Base-by-base conservation (phyloP, 257 asterid genomes). In the Ajuga chamaepitys region DNA sequence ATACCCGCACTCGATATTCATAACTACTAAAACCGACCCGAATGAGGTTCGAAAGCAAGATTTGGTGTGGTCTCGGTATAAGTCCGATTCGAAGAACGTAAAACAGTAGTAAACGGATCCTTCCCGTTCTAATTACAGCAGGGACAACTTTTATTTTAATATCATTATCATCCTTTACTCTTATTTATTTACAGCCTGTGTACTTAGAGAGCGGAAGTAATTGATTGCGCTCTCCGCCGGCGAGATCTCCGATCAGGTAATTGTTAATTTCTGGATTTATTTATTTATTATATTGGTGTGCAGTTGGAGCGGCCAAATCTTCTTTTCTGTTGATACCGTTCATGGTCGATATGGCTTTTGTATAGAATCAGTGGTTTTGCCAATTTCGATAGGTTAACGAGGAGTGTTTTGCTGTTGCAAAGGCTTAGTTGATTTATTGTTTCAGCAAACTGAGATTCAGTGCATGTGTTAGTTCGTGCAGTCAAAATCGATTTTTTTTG, bases 161-260 rank as follows among this genome's bases (percentile, higher is more conserved):
- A 41, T 41, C 42, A 20, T 40, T 56, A 12, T 17, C 47, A 32
- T 24, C 40, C 18, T 21, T 2, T 26, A 38, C 56, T 38, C n/a
- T 52, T 16, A n/a, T 51, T 40, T 38, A 38, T 51, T 52, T 61
- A 42, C 68, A 70, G 42, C n/a, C 53, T 50, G 40, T 70, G 21
- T 35, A 28, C 40, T 41, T 70, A 34, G 28, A 30, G 68, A 52
- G 74, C 46, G 47, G 64, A 62, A 62, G 48, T 62, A 35, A n/a
- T 71, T 63, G 56, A 42, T 67, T 66, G 64, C 64, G 7, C 26
- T 47, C 52, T 51, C 62, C 35, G 77, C 71, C 76, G 82, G 78
- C 73, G 74, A 75, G 86, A 80, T 84, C 86, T 78, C 75, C 77
- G 76, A 75, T 71, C 48, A 77, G 86, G 87, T 79, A 64, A 50